Percentiles rank a stretch among this genome's conserved stretches.
phyloP scores from a whole-genome alignment of 2,329 filamentous ascomycete genomes.

The Botrytis aclada region DNA sequence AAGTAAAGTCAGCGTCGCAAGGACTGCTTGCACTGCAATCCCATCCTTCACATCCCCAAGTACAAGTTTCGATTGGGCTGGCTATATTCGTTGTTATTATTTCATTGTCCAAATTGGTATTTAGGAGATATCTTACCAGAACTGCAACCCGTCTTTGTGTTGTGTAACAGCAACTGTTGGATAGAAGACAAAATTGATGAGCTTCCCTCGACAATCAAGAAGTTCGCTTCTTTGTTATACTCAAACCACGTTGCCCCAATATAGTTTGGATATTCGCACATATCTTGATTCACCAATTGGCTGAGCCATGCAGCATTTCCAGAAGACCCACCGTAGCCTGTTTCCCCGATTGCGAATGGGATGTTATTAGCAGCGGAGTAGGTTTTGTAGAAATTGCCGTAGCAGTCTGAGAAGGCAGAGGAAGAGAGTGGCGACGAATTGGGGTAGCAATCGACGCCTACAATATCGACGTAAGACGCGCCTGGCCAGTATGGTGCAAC shows the following conservation, averaged over 20 bases:
- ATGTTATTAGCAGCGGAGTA: conserved; percentile 15
- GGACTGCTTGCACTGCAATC: conserved; percentile 12
- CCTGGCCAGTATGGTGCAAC: conserved; percentile 17
- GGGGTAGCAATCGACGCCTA: conserved; percentile 21
- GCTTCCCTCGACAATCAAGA: conserved; percentile 17
- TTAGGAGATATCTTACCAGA: neutral
- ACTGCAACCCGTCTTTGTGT: conserved; percentile 11
- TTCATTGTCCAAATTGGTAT: neutral
- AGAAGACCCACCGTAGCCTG: conserved; percentile 12
- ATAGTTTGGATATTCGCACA: conserved; percentile 21
- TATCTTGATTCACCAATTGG: conserved; percentile 19
- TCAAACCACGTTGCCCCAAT: conserved; percentile 21
- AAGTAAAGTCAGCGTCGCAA: conserved; percentile 1
- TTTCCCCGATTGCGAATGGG: conserved; percentile 21
- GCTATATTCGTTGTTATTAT: neutral
- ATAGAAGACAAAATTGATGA: conserved; percentile 5
- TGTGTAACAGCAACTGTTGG: conserved; percentile 13
- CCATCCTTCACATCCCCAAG: conserved; percentile 19
- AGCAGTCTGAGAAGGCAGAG: conserved; percentile 13
- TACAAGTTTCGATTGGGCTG: conserved; percentile 2
- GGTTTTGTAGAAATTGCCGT: conserved; percentile 15
- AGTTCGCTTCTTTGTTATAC: conserved; percentile 19
- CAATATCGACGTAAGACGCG: conserved; percentile 17
- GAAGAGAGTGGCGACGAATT: neutral
- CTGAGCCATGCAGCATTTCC: conserved; percentile 16